A percentile compares a stretch with the other conserved stretches of the same genome.
These are phyloP conservation scores for Calendula officinalis DNA, from an alignment of 129 eudicot species.

Conservation along the genomic window DNA sequence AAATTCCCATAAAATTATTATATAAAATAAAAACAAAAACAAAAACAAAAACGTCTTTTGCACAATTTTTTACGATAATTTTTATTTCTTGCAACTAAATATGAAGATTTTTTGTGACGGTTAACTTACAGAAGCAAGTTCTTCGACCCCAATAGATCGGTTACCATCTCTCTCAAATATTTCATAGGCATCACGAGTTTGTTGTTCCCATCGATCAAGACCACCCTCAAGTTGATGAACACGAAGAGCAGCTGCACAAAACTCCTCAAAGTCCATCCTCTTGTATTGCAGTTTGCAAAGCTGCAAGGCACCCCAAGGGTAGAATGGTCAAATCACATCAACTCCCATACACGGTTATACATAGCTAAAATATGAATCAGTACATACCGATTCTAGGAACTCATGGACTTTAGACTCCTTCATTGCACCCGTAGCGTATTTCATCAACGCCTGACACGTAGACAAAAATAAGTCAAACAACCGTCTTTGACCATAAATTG, in stretches of 20 bases:
- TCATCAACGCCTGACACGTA: conserved; percentile 23
- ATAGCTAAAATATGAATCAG: background rate
- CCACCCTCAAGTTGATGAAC: conserved; percentile 35
- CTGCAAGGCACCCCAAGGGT: conserved; percentile 22
- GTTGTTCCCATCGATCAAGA: conserved; percentile 32
- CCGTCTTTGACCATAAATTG: background rate
- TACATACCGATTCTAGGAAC: conserved; percentile 31
- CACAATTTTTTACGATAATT: background rate
- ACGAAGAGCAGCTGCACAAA: conserved; percentile 38
- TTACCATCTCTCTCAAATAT: conserved; percentile 38
- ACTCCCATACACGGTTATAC: background rate
- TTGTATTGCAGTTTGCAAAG: conserved; percentile 28
- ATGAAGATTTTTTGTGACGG: background rate
- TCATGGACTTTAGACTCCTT: conserved; percentile 30
- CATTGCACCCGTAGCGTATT: conserved; percentile 35
- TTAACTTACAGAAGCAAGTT: conserved; percentile 41
- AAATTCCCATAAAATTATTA: background rate
- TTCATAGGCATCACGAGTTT: conserved; percentile 25
- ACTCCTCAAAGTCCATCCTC: conserved; percentile 40
- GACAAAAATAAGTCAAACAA: background rate
- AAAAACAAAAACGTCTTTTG: background rate
- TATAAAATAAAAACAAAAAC: background rate
- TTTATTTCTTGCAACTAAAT: background rate
- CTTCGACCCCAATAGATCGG: conserved; percentile 30
- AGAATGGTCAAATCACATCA: conserved; percentile 12